Conservation (phyloP, 179 eudicot species). For the Actinidia polygama region DNA sequence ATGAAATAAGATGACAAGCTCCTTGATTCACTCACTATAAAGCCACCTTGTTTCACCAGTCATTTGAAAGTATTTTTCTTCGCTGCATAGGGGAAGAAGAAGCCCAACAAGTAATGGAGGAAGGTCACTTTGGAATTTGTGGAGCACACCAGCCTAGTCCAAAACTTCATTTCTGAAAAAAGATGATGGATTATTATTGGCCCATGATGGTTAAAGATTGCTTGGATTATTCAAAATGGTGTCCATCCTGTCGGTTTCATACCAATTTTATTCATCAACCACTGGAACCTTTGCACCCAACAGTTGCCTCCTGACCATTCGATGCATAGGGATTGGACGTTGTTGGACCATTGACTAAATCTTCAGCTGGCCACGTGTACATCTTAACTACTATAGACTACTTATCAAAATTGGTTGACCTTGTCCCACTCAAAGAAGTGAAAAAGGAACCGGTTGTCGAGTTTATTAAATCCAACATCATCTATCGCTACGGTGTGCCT, state of each 20-base stretch:
- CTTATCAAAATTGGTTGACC: conserved; percentile 28
- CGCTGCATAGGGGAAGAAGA: background rate
- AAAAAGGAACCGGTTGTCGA: conserved; percentile 28
- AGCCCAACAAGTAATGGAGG: background rate
- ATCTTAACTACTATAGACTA: conserved; percentile 21
- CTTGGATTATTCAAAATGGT: too few species aligned
- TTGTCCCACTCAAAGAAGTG: conserved; percentile 10
- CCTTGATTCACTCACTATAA: background rate
- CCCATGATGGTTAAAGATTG: too few species aligned
- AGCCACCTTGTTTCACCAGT: background rate
- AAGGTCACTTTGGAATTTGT: background rate
- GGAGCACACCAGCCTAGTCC: too few species aligned
- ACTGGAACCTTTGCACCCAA: too few species aligned
- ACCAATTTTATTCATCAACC: too few species aligned
- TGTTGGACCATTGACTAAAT: conserved; percentile 27
- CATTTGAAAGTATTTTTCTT: background rate
- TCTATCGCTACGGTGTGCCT: conserved; percentile 25
- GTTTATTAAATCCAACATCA: conserved; percentile 11
- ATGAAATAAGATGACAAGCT: too few species aligned
- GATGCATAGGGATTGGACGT: conserved; percentile 29
- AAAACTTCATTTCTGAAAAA: too few species aligned
- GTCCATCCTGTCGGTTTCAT: too few species aligned
- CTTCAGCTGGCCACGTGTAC: conserved; percentile 17
- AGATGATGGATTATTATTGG: too few species aligned
- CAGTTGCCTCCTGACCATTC: conserved; percentile 29